Evolutionary conservation across 2,329 filamentous ascomycete genomes (phyloP).

Genomic region (Clonostachys sp.): DNA sequence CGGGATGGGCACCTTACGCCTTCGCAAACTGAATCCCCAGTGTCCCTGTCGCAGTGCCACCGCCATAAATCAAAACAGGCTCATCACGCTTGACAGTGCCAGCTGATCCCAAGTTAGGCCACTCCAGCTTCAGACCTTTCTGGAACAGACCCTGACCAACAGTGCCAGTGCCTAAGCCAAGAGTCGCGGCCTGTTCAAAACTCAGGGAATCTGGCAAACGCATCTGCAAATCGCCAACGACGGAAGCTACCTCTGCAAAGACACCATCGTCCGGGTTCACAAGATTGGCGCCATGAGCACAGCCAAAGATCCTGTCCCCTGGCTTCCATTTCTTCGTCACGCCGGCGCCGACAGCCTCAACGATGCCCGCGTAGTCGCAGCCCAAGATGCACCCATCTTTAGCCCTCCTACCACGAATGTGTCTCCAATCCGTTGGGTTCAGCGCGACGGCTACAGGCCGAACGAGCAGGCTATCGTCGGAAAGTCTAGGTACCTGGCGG

Average conservation of each 20-base stretch:
- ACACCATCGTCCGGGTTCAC: not conserved
- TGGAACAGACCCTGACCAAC: conserved; percentile 44
- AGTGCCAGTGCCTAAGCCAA: conserved; percentile 33
- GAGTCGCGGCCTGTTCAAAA: conserved; percentile 38
- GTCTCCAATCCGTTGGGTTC: conserved; percentile 28
- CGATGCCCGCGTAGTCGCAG: conserved; percentile 40
- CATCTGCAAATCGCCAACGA: conserved; percentile 32
- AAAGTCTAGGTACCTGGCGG: not conserved
- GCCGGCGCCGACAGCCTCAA: conserved; percentile 22
- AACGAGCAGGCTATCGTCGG: conserved; percentile 17
- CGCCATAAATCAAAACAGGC: conserved; percentile 38
- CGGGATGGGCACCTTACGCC: conserved; percentile 19
- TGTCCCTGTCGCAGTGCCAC: conserved; percentile 51
- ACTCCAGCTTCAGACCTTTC: conserved; percentile 15
- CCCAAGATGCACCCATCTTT: conserved; percentile 20
- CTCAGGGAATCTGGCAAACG: conserved; percentile 37
- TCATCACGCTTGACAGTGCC: conserved; percentile 23
- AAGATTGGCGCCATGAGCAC: conserved; percentile 21
- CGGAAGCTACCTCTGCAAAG: conserved; percentile 17
- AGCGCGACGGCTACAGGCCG: conserved; percentile 23
- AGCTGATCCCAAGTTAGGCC: conserved; percentile 37
- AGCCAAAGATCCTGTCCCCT: conserved; percentile 41
- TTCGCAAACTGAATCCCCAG: conserved; percentile 40
- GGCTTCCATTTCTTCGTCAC: conserved; percentile 22
- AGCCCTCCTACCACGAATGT: conserved; percentile 9